Evolutionary conservation across 164 flowering plant species (phyloP), one percentile per base, ranked within the genome.

Genomic region (Nelumbo lutea): DNA sequence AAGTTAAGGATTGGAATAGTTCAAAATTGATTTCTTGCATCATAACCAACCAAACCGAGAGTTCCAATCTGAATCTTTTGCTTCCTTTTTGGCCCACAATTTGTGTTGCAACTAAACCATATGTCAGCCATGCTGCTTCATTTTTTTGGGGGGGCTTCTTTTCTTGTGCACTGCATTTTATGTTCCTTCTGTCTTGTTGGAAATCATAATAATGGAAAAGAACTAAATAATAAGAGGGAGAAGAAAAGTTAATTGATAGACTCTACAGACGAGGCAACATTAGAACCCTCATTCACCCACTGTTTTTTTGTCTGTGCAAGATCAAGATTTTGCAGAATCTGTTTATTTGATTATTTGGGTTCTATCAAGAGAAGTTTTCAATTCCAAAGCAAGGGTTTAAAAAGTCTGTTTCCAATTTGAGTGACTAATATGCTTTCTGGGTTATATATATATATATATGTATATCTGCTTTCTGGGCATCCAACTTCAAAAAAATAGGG

Each of bases 1-100:
- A 87, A 71, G 97, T 90, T 83, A 81, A 89, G 55, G 66, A 27
- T 59, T 27, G 60, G 55, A 2, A 40, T 40, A 3, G 65, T 2
- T 41, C 50, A 60, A 42, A 40, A 66, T 9, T 27, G 45, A 68
- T 7, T 10, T 46, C 9, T 38, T 68, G 41, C 53, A 6, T 38
- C 11, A 42, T 59, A 14, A 53, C 3, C 14, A 13, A 64, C 57
- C 58, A 64, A 4, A 64, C 64, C 39, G n/a, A 39, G 42, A 62
- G 38, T 64, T 40, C 41, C 56, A 57, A 40, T 55, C 58, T 64
- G 73, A 45, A 45, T 45, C 10, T 39, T 53, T 9, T 53, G 14
- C n/a, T 15, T 40, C 10, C 4, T 39, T 27, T 40, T 58, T 59
- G 47, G 9, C 42, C 40, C 38, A 11, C 7, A 53, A 13, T 6